Conservation (phyloP, 176 grass and related monocot genomes). For the Oryza punctata region DNA sequence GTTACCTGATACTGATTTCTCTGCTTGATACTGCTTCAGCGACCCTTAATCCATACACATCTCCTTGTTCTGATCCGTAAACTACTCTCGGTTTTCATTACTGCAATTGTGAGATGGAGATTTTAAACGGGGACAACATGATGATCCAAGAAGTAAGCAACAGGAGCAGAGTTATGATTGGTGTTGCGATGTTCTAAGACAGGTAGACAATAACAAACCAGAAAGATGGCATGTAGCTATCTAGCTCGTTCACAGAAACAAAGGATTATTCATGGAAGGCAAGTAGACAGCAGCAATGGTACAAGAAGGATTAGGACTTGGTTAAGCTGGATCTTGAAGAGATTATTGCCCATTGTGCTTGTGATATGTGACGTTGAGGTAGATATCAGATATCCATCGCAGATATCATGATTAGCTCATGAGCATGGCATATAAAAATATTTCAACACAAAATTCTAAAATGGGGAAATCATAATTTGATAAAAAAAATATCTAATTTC, state of each 20-base stretch:
- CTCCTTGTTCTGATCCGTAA: not conserved
- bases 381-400: not conserved
- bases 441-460: too few species aligned
- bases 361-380: not conserved
- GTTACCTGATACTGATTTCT: slow-evolving; percentile 4
- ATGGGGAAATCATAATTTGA: too few species aligned
- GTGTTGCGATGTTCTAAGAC: not conserved
- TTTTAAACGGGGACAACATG: not conserved
- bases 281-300: not conserved
- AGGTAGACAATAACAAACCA: not conserved
- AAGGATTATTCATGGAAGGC: not conserved
- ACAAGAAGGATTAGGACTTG: not conserved
- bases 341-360: not conserved
- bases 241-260: not conserved
- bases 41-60: not conserved
- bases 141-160: not conserved
- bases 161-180: not conserved
- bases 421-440: not conserved
- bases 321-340: not conserved
- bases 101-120: not conserved
- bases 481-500: too few species aligned
- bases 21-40: not conserved
- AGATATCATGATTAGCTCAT: not conserved
- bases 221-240: not conserved
- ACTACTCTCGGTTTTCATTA: not conserved